phyloP scores from a whole-genome alignment of 257 asterid species.

The Avicennia marina region DNA sequence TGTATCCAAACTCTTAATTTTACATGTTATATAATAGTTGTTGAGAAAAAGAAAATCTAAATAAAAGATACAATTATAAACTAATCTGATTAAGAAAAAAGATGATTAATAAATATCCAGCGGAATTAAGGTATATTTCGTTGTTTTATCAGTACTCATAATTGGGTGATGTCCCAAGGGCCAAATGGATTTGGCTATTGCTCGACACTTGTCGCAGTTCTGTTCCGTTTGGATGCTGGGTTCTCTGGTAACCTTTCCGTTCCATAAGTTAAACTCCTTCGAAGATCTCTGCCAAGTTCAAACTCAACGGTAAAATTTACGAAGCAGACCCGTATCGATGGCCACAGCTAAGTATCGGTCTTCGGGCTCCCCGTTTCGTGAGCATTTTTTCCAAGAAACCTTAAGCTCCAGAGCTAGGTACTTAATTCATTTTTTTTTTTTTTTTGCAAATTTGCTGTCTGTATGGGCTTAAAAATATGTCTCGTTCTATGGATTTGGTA shows the following conservation, averaged over 20 bases:
- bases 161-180: slow-evolving; percentile 19
- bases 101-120: no score
- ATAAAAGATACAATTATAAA: no score
- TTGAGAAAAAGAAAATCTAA: no score
- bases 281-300: no score
- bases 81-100: no score
- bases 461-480: no score
- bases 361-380: slow-evolving; percentile 18
- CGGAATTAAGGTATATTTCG: no score
- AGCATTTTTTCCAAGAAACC: slow-evolving; percentile 19
- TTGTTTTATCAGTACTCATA: no score
- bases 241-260: not conserved
- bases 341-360: slow-evolving; percentile 29
- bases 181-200: slow-evolving; percentile 14
- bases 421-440: not conserved
- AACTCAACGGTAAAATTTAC: no score
- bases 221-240: not conserved
- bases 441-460: not conserved
- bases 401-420: slow-evolving; percentile 30
- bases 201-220: slow-evolving; percentile 17
- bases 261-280: not conserved
- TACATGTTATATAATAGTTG: no score
- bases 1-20: no score
- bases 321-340: slow-evolving; percentile 16
- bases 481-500: not conserved